phyloP scores from a whole-genome alignment of 768 basidiomycete species.

The Rhodocollybia butyracea region DNA sequence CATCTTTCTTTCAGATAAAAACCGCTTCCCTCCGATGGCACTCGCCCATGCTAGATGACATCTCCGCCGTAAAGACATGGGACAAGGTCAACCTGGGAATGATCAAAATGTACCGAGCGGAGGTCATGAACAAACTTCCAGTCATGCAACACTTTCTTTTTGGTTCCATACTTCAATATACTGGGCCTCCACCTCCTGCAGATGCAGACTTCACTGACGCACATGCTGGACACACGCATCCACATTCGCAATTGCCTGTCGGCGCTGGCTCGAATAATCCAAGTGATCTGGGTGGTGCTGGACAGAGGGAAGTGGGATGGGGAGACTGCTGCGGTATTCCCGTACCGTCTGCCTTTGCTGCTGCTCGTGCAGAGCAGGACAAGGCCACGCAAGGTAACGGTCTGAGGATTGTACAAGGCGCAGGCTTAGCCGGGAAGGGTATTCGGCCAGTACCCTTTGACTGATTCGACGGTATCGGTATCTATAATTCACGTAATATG shows the following conservation, averaged over 20 bases:
- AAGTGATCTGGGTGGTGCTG: slow-evolving; percentile 38
- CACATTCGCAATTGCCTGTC: slow-evolving; percentile 16
- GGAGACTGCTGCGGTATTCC: slow-evolving; percentile 92
- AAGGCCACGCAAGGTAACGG: slow-evolving; percentile 16
- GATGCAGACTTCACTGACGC: slow-evolving; percentile 24
- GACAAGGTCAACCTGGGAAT: slow-evolving; percentile 95
- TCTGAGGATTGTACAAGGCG: slow-evolving; percentile 20
- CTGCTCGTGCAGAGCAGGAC: slow-evolving; percentile 53
- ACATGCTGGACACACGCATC: slow-evolving; percentile 51
- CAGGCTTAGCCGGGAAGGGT: slow-evolving; percentile 52
- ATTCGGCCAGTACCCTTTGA: slow-evolving; percentile 83
- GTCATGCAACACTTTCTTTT: slow-evolving; percentile 97
- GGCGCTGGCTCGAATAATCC: neutral
- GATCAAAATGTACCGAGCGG: slow-evolving; percentile 97
- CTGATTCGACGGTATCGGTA: too few species aligned
- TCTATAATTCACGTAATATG: too few species aligned
- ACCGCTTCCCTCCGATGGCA: slow-evolving; percentile 96
- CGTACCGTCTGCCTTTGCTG: slow-evolving; percentile 79
- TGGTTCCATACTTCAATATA: slow-evolving; percentile 72
- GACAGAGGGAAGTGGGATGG: slow-evolving; percentile 62
- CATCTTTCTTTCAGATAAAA: slow-evolving; percentile 62
- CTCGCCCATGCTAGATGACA: slow-evolving; percentile 98
- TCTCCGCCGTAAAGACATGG: slow-evolving; percentile 93
- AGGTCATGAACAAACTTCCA: slow-evolving; percentile 93
- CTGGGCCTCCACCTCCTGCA: slow-evolving; percentile 49